Conservation (phyloP, 2,329 filamentous ascomycete genomes). For the Parafenestella ontariensis region DNA sequence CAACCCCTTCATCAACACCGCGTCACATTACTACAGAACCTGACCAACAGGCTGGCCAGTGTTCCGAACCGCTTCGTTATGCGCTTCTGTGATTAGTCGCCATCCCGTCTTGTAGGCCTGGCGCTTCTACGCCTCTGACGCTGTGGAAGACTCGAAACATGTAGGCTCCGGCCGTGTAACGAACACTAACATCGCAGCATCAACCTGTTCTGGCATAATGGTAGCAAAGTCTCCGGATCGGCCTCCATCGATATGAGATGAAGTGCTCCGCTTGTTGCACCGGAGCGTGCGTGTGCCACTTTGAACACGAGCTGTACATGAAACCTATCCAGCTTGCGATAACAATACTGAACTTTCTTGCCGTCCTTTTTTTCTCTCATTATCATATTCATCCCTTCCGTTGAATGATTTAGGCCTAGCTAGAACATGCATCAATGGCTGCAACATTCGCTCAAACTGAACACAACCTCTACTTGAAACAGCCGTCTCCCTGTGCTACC, state of each 20-base stretch:
- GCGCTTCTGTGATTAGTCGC: neutral
- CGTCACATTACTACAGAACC: neutral
- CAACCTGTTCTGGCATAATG: neutral
- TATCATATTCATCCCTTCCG: neutral
- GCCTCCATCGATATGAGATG: neutral
- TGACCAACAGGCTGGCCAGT: neutral
- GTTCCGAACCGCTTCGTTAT: neutral
- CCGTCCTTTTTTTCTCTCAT: neutral
- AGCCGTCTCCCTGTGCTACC: neutral
- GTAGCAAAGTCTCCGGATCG: neutral
- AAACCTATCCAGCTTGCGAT: neutral
- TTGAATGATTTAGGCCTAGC: neutral
- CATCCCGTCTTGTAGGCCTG: neutral
- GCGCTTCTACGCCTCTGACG: neutral
- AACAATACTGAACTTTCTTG: neutral
- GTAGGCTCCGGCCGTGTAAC: neutral
- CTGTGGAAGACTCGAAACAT: neutral
- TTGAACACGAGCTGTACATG: neutral
- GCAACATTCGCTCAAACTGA: neutral
- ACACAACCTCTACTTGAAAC: neutral
- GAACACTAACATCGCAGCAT: neutral
- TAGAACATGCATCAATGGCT: neutral
- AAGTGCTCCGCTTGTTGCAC: neutral
- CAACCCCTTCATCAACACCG: constrained; percentile 1
- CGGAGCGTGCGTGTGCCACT: neutral